Evolutionary conservation across 371 early-diverging fungal species (phyloP), one percentile per base, ranked within the genome.

Genomic region (Mortierella sp.): DNA sequence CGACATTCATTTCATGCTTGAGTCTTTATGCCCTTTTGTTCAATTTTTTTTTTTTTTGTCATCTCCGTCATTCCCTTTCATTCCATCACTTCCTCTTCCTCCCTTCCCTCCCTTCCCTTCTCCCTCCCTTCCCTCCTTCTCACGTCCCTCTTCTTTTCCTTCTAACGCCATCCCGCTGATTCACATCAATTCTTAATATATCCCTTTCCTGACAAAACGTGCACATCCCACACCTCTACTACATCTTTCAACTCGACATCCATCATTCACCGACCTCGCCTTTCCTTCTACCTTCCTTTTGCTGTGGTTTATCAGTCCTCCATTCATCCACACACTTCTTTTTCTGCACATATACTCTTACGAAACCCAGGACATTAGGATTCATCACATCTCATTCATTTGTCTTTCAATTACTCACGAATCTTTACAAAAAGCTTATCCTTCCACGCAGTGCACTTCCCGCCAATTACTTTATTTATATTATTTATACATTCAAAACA

Each of bases 281-380:
- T n/a, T 47, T 22, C 47, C 1, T 22, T 17, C 47, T 47, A 19
- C 47, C 47, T 47, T 22, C 22, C 15, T 17, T 43, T 43, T 43
- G 6, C 19, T 57, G 34, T 57, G 57, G 34, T 57, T 57, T 17
- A 15, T 57, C 57, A 57, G 31, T 57, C 57, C 57, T 34, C 35
- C 57, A 7, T 5, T 57, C 31, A 17, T 29, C 55, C 32, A 17
- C 17, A 55, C 31, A 37, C 26, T 45, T 34, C 55, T 47, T 6
- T 47, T n/a, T 47, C 17, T 47, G 22, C 22, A 6, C 22, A 47
- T 47, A 4, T 13, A 10, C 47, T 51, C 22, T n/a, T n/a, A n/a
- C n/a, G n/a, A n/a, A n/a, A n/a, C n/a, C n/a, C n/a, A n/a, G n/a
- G n/a, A n/a, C n/a, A n/a, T n/a, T n/a, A n/a, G n/a, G n/a, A n/a